These are phyloP conservation scores for Infundibulicybe gibba DNA, from an alignment of 768 basidiomycete genomes.

Conservation along the genomic window DNA sequence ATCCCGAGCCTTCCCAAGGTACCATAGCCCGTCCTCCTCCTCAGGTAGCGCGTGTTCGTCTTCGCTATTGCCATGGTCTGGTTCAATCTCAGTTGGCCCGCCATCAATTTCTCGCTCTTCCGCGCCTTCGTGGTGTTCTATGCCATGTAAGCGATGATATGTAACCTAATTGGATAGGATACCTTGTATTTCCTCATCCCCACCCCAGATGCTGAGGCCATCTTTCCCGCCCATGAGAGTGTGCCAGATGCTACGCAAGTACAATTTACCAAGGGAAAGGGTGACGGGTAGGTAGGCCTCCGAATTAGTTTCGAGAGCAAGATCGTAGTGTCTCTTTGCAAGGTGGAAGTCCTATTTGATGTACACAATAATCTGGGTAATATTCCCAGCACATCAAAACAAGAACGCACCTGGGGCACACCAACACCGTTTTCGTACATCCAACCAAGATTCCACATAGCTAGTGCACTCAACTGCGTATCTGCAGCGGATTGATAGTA, in stretches of 20 bases:
- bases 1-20: conserved; percentile 78
- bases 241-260: conserved; percentile 82
- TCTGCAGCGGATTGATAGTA: conserved; percentile 96
- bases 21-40: conserved; percentile 73
- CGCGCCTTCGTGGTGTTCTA: conserved; percentile 14
- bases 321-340: conserved; percentile 93
- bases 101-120: conserved; percentile 39
- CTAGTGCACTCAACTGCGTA: conserved; percentile 87
- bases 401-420: conserved; percentile 64
- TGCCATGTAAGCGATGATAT: conserved; percentile 2
- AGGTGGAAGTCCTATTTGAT: conserved; percentile 82
- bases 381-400: no score
- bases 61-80: conserved; percentile 23
- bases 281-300: conserved; percentile 90
- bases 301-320: conserved; percentile 79
- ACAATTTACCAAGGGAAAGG: conserved; percentile 78
- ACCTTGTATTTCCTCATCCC: conserved; percentile 49
- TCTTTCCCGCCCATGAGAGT: conserved; percentile 68
- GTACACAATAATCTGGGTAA: no score
- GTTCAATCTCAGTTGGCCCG: conserved; percentile 18
- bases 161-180: not conserved
- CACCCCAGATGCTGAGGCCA: conserved; percentile 64
- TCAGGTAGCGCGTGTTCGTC: conserved; percentile 32
- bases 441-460: conserved; percentile 98
- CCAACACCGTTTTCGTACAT: conserved; percentile 99